These are phyloP conservation scores for Linnemannia exigua DNA, from an alignment of 192 early-diverging fungal species.

Conservation along the genomic window DNA sequence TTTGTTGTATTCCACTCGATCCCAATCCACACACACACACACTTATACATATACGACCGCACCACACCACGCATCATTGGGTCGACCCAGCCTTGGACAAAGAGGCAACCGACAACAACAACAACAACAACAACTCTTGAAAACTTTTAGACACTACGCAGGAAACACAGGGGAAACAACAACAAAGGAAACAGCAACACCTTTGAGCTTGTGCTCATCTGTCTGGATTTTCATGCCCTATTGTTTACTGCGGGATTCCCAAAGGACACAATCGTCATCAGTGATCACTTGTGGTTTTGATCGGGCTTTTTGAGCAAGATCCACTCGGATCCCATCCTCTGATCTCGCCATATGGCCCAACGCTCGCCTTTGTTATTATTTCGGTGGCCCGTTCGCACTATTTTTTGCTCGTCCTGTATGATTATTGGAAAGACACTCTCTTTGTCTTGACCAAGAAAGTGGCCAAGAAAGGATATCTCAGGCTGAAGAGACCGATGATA, in stretches of 20 bases:
- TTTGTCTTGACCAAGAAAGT: neutral
- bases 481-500: neutral
- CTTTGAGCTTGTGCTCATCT: no score
- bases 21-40: conserved; percentile 1
- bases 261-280: neutral
- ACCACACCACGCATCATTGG: neutral
- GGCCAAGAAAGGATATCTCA: neutral
- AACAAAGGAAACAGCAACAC: neutral
- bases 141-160: neutral
- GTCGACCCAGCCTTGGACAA: neutral
- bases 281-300: neutral
- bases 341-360: neutral
- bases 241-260: conserved; percentile 13
- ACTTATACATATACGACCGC: no score
- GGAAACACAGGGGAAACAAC: neutral
- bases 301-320: neutral
- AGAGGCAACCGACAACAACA: no score
- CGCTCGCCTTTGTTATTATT: neutral
- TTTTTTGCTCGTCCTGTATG: neutral
- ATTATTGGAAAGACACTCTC: neutral
- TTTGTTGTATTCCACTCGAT: neutral
- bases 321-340: neutral
- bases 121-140: neutral
- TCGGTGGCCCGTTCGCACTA: conserved; percentile 28
- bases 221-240: neutral